Base-by-base conservation (phyloP, 441 rosid species). In the Capsella rubella region DNA sequence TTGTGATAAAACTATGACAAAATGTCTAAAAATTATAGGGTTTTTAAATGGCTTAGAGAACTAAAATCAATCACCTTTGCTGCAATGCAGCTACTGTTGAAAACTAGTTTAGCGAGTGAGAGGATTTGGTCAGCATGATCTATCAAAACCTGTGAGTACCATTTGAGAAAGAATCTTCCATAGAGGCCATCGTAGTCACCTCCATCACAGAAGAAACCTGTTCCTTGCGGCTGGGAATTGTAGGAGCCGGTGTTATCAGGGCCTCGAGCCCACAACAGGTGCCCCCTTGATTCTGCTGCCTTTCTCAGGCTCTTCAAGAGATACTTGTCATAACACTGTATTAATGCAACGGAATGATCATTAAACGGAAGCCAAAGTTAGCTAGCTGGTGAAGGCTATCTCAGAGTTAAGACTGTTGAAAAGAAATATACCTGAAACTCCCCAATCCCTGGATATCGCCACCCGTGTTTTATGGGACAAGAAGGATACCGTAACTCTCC, bases 371-470 rank as follows among this genome's bases (percentile, higher is more conserved):
- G 43, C 64, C 18, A 21, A 46, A 15, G 31, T 50, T 56, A 69
- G 58, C 64, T 68, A 46, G 40, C 39, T 46, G n/a, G 12, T 27
- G 28, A 76, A 15, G 68, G 25, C 37, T 51, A 45, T 58, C 57
- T 71, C 57, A 65, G 50, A 65, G n/a, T 56, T 39, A n/a, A 40
- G 40, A 67, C 39, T 45, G 61, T 64, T 40, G 58, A n/a, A 53
- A 27, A 46, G 29, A 64, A 31, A 77, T 18, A 74, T 87, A 96
- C 99, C 98, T 95, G 98, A 77, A 95, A 93, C 89, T 92, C 97
- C 73, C 99, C 99, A 80, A 93, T 86, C 46, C 98, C 98, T 64
- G 99, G 98, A 83, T 91, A 93, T 76, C 98, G 89, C 99, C 99
- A 96, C 55, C 99, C 99, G 76, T 96, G 96, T 85, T 96, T 96